phyloP scores from a whole-genome alignment of 495 filamentous ascomycete genomes.

The Aspergillus carlsbadensis region DNA sequence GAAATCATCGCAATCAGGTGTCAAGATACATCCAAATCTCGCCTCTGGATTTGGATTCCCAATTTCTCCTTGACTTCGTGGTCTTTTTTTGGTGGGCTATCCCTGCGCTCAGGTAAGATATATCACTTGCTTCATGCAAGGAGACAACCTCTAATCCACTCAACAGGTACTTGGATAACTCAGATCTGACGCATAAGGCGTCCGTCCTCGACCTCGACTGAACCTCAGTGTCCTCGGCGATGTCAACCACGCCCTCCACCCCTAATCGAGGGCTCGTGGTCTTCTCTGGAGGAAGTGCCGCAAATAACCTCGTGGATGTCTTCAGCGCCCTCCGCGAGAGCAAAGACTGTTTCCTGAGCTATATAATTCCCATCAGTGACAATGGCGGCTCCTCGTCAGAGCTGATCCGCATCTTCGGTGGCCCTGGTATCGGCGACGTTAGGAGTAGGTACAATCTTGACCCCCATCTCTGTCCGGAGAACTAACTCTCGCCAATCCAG shows the following conservation, averaged over 20 bases:
- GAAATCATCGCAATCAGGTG: background rate
- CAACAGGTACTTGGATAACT: too few relatives aligned
- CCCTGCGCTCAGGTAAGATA: too few relatives aligned
- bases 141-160: too few relatives aligned
- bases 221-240: background rate
- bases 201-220: background rate
- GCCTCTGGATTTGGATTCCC: too few relatives aligned
- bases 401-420: slow-evolving; percentile 88
- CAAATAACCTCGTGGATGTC: slow-evolving; percentile 91
- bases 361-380: slow-evolving; percentile 91
- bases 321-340: slow-evolving; percentile 73
- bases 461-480: background rate
- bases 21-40: background rate
- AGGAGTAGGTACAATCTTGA: slow-evolving; percentile 60
- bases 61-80: too few relatives aligned
- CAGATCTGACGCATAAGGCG: too few relatives aligned
- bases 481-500: slow-evolving; percentile 42
- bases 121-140: too few relatives aligned
- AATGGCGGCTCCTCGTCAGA: slow-evolving; percentile 93
- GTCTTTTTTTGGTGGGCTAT: too few relatives aligned
- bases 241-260: slow-evolving; percentile 15
- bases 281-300: slow-evolving; percentile 86
- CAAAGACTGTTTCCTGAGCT: slow-evolving; percentile 68
- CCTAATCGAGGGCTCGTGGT: slow-evolving; percentile 66
- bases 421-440: slow-evolving; percentile 89